Evolutionary conservation across 805 yeast genomes (phyloP), one percentile per base, ranked within the genome.

Genomic region (Lipomyces yamanashiensis): DNA sequence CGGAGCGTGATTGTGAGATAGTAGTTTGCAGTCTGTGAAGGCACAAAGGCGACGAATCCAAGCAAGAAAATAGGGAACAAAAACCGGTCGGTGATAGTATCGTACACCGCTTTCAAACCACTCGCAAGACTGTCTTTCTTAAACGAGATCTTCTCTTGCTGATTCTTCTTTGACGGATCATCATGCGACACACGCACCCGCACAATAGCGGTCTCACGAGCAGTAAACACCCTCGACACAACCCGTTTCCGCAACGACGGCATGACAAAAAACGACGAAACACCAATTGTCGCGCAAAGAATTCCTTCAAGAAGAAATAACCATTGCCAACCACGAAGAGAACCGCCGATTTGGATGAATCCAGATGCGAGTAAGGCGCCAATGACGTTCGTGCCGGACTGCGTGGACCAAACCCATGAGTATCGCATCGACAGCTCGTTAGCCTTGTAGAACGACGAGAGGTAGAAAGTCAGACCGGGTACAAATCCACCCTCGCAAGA

Each of bases 401-500:
- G 77, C 2, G 87, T 80, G 23, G 84, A 79, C 82, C 87, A 87
- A 72, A 87, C 87, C 69, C 80, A 80, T 0, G 88, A 82, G 36
- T 87, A 75, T 59, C 91, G 77, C 28, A 84, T 73, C 0, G 89
- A 79, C 17, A 87, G 77, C 73, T 88, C 91, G 36, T 78, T 82
- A 71, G 9, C 67, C 48, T 85, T 87, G 75, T 83, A 88, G 74
- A 87, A 87, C 74, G 86, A 87, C 1, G 87, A 82, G 73, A 87
- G 76, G 85, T 87, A 87, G 54, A 87, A 75, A 60, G 84, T 80
- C 40, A 83, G 75, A 69, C 87, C 90, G 40, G 88, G 87, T 59
- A 88, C 86, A 63, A 86, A 86, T 0, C 91, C 90, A 61, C 90
- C 90, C 72, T 87, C 87, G n/a, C 84, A 74, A 7, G 81, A 71